Base-by-base conservation (phyloP, 202 grass and related monocot species). In the Saccharum hybrid region DNA sequence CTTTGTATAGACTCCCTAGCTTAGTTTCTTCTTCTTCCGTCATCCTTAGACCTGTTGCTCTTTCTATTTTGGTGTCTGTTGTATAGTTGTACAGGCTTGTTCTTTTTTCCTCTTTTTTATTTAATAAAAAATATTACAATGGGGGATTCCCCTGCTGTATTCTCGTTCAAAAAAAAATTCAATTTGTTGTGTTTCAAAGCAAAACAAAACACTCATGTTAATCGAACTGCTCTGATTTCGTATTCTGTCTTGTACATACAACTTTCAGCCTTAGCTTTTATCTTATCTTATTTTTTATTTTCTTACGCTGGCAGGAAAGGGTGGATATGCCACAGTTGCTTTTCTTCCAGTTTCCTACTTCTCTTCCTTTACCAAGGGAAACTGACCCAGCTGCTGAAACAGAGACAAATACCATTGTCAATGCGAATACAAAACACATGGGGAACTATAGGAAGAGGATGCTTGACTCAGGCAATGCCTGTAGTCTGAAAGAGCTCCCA, bases 321-420 rank as follows among this genome's bases (percentile, higher is more conserved):
- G 76, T 16, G 68, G 30, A 90, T 30, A 38, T 80, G 59, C 77
- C 83, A 3, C 74, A 90, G 75, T 63, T 94, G 80, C 67, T 97
- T 39, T 91, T 97, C 69, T 97, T 97, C 71, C 92, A 97, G 85
- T 84, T 97, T 45, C 94, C 94, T 65, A 26, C 30, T 40, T 70
- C 63, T 79, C 76, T 91, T 88, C 92, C 92, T 77, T 64, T 88
- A 22, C 42, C 43, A 6, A 84, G 64, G 75, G 45, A 73, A 51
- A 2, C 13, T 71, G 43, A 41, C 43, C 43, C 43, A 46, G 43
- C 43, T 46, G 43, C 11, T 46, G 12, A 46, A 14, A 45, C 21
- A 49, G 52, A 84, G 23, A 86, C 61, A 69, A 38, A 67, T 15
- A 77, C 7, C 26, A 45, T 72, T 65, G 33, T 52, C 62, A 18